Conservation (phyloP, 2,329 filamentous ascomycete genomes). For the Triangularia verruculosa region DNA sequence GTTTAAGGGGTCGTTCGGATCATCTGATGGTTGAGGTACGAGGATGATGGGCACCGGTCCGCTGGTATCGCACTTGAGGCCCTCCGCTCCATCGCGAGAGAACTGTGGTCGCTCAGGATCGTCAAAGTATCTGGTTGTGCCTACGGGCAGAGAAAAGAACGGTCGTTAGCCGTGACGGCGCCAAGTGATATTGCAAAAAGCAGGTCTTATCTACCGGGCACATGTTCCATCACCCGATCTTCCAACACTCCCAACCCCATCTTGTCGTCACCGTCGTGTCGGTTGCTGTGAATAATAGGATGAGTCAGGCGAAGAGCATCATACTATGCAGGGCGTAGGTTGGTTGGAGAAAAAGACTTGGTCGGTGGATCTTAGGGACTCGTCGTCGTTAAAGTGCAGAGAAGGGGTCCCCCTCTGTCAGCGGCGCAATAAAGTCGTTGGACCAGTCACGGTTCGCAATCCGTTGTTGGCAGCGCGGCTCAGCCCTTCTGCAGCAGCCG, state of each 20-base stretch:
- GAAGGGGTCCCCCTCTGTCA: background rate
- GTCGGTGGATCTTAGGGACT: background rate
- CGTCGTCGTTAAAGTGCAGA: background rate
- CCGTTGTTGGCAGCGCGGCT: background rate
- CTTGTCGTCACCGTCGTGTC: conserved; percentile 23
- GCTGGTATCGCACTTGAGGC: conserved; percentile 69
- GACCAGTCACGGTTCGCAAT: background rate
- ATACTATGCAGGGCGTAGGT: background rate
- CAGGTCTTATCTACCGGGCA: conserved; percentile 60
- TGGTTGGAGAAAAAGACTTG: background rate
- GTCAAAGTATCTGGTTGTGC: conserved; percentile 64
- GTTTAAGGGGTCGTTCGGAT: conserved; percentile 81
- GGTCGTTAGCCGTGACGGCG: conserved; percentile 6
- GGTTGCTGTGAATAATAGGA: background rate
- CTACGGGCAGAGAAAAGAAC: conserved; percentile 33
- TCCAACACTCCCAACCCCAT: conserved; percentile 76
- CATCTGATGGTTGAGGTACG: conserved; percentile 82
- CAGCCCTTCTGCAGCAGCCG: background rate
- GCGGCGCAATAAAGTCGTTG: background rate
- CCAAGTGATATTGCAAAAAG: background rate
- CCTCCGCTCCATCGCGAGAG: conserved; percentile 39
- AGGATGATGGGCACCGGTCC: conserved; percentile 71
- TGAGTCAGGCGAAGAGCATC: conserved; percentile 6
- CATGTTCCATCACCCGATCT: conserved; percentile 61
- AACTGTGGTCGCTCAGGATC: conserved; percentile 49